Evolutionary conservation across 2,329 filamentous ascomycete species (phyloP), one percentile per base, ranked within the genome.

Genomic region (Penicillium sp.): DNA sequence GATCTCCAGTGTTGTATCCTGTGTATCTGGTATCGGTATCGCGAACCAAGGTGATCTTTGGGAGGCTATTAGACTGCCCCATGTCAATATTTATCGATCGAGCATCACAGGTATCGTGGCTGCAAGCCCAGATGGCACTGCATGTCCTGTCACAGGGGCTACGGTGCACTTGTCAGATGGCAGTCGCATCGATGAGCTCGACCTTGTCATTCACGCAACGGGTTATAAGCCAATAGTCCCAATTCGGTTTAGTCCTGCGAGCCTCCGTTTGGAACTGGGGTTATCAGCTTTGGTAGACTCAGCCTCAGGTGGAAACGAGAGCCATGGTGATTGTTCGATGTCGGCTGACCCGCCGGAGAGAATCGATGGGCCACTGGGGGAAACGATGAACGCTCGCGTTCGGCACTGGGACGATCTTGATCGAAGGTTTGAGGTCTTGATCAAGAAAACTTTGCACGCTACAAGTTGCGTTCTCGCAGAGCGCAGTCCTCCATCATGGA

Each of bases 21-120:
- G 61, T 35, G 54, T 48, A 11, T 55, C 56, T 1, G 41, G 52
- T 9, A 51, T 59, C 16, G 61, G 61, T 0, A 63, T 64, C 14
- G 58, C 59, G 9, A 64, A 64, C 35, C 61, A 64, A 14, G 42
- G 27, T 2, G 52, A 63, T 14, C 40, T 63, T 3, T 64, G 59
- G 60, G 56, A 64, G 13, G 53, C 55, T 0, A 57, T 63, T 19
- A 49, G 48, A 16, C 48, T 39, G 0, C 28, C 55, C 0, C 54
- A 64, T 42, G 55, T 64, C 16, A 52, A 58, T 12, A 41, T 62
- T 3, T 40, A 64, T 36, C 56, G 62, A 25, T 59, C 61, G 2
- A 34, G 31, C 2, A 57, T 64, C 16, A 22, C 34, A 1, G n/a
- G 13, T 1, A 53, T 58, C 3, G 28, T 36, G 3, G 11, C n/a